These are phyloP conservation scores for Monosporascus cannonballus DNA, from an alignment of 2,329 filamentous ascomycete genomes.

Conservation along the genomic window DNA sequence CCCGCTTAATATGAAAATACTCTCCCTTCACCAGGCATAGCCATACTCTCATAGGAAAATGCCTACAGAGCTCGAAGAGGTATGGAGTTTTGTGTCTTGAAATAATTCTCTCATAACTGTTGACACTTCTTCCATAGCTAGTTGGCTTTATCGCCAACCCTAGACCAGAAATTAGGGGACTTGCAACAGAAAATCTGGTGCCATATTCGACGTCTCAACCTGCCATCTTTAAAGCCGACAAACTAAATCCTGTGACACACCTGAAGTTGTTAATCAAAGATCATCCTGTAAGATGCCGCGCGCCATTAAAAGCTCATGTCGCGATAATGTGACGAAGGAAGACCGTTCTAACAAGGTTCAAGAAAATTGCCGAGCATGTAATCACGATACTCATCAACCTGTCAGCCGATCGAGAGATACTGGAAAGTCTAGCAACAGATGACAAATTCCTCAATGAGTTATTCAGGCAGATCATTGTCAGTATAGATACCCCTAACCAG, in stretches of 20 bases:
- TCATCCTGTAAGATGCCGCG: slow-evolving; percentile 59
- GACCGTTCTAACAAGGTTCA: slow-evolving; percentile 1
- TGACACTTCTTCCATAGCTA: slow-evolving; percentile 47
- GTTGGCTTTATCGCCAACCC: slow-evolving; percentile 91
- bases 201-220: slow-evolving; percentile 72
- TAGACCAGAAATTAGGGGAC: slow-evolving; percentile 82
- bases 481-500: slow-evolving; percentile 25
- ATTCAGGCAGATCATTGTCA: slow-evolving; percentile 67
- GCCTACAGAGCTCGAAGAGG: slow-evolving; percentile 73
- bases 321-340: background rate
- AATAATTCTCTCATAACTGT: slow-evolving; percentile 3
- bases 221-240: slow-evolving; percentile 74
- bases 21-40: background rate
- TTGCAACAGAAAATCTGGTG: slow-evolving; percentile 80
- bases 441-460: slow-evolving; percentile 74
- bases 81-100: slow-evolving; percentile 28
- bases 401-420: slow-evolving; percentile 68
- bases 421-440: slow-evolving; percentile 68
- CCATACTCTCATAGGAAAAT: slow-evolving; percentile 34
- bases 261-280: slow-evolving; percentile 83
- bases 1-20: background rate
- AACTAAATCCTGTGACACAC: slow-evolving; percentile 74
- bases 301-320: background rate
- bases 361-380: slow-evolving; percentile 91
- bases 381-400: slow-evolving; percentile 86